phyloP scores from a whole-genome alignment of 176 grass and related monocot genomes.

The Phragmites australis region DNA sequence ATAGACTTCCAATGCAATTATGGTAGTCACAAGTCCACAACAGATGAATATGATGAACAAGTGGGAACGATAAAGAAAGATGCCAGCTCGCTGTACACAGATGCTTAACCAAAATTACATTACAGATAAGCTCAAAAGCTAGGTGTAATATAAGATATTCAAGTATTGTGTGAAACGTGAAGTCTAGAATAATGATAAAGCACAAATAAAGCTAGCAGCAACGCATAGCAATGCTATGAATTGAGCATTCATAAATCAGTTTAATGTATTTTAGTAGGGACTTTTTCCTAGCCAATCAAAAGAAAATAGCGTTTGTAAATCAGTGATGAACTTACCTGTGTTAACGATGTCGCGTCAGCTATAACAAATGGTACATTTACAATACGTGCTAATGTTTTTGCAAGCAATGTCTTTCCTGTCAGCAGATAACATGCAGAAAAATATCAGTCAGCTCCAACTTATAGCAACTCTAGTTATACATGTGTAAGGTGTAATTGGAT shows the following conservation, averaged over 20 bases:
- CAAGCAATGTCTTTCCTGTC: conserved; percentile 98
- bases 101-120: conserved; percentile 16
- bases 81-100: not conserved
- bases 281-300: not conserved
- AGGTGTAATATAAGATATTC: not conserved
- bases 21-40: not conserved
- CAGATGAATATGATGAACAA: not conserved
- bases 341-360: conserved; percentile 91
- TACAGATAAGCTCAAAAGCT: not conserved
- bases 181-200: conserved; percentile 16
- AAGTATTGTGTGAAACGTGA: not conserved
- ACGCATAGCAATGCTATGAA: conserved; percentile 4
- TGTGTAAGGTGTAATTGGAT: not conserved
- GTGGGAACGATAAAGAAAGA: conserved; percentile 18
- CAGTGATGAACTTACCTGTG: conserved; percentile 69
- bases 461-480: conserved; percentile 28
- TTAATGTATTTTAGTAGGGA: conserved; percentile 7
- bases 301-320: conserved; percentile 26
- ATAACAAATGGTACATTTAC: conserved; percentile 96
- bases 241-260: conserved; percentile 21
- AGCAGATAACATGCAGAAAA: conserved; percentile 36
- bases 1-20: not conserved
- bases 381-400: conserved; percentile 91
- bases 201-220: conserved; percentile 14
- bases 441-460: conserved; percentile 37